phyloP scores from a whole-genome alignment of 495 filamentous ascomycete genomes.

The Tuber melanosporum region DNA sequence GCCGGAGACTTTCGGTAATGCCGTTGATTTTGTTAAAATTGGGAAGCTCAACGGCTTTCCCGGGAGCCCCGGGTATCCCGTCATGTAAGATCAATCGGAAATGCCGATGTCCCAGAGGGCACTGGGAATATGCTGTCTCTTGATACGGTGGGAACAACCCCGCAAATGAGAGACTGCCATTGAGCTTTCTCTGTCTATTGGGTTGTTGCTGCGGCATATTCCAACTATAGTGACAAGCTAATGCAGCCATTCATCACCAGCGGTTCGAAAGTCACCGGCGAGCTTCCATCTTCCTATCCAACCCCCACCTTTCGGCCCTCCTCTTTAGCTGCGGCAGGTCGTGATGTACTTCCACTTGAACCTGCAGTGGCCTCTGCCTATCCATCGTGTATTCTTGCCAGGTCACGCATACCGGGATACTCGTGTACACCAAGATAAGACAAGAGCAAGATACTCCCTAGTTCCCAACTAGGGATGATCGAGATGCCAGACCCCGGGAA shows the following conservation, averaged over 20 bases:
- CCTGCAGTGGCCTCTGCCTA: not conserved
- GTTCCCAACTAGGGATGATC: not conserved
- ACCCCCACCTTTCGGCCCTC: not conserved
- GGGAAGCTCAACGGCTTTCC: not conserved
- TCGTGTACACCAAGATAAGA: not conserved
- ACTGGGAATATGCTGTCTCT: not conserved
- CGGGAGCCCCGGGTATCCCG: not conserved
- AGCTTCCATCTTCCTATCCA: not conserved
- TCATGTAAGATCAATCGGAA: not conserved
- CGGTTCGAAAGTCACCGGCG: not conserved
- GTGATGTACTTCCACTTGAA: not conserved
- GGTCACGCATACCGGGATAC: not conserved
- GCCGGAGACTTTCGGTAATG: not conserved
- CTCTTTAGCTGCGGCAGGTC: not conserved
- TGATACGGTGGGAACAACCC: not conserved
- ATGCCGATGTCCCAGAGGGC: not conserved
- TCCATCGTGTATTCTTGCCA: not conserved
- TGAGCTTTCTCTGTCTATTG: not conserved
- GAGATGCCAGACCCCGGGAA: not conserved
- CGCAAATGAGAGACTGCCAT: not conserved
- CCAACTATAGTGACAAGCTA: not conserved
- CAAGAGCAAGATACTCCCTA: not conserved
- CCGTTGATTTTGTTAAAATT: not conserved
- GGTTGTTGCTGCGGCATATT: not conserved
- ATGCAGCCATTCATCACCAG: not conserved